A percentile compares a stretch with the other conserved stretches of the same genome.
Conservation (phyloP, 257 asterid genomes). For the Penstemon davidsonii region DNA sequence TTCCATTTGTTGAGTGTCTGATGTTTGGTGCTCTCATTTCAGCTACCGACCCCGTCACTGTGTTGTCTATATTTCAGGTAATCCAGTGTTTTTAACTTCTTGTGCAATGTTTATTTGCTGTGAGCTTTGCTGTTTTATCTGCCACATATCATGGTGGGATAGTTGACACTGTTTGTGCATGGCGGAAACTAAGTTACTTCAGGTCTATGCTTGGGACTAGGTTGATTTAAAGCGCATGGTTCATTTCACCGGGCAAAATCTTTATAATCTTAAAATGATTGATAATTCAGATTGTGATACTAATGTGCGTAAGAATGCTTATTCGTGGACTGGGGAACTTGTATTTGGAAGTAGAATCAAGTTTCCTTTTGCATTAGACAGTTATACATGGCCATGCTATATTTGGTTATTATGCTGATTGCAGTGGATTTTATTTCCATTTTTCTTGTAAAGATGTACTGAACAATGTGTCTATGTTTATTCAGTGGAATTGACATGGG, state of each 20-base stretch:
- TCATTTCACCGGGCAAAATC: too few relatives aligned
- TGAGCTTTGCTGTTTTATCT: slow-evolving; percentile 10
- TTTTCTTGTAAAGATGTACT: background rate
- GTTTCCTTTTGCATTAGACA: background rate
- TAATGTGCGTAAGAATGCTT: background rate
- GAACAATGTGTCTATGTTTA: background rate
- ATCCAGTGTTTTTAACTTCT: slow-evolving; percentile 25
- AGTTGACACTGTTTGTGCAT: slow-evolving; percentile 17
- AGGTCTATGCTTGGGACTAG: slow-evolving; percentile 7
- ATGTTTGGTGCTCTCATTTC: slow-evolving; percentile 99
- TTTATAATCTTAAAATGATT: too few relatives aligned
- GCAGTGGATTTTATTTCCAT: background rate
- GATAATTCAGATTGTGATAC: background rate
- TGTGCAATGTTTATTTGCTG: slow-evolving; percentile 15
- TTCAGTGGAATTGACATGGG: background rate
- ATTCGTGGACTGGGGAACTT: background rate
- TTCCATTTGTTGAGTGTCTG: slow-evolving; percentile 94
- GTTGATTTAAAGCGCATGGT: slow-evolving; percentile 3
- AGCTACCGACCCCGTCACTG: slow-evolving; percentile 98
- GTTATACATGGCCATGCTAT: too few relatives aligned
- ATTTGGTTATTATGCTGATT: background rate
- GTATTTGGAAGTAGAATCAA: background rate
- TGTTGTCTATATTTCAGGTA: slow-evolving; percentile 97
- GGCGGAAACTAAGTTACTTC: slow-evolving; percentile 1
- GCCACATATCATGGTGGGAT: slow-evolving; percentile 10